These are phyloP conservation scores for Brasenia schreberi DNA, from an alignment of 164 flowering plant species.

Conservation along the genomic window DNA sequence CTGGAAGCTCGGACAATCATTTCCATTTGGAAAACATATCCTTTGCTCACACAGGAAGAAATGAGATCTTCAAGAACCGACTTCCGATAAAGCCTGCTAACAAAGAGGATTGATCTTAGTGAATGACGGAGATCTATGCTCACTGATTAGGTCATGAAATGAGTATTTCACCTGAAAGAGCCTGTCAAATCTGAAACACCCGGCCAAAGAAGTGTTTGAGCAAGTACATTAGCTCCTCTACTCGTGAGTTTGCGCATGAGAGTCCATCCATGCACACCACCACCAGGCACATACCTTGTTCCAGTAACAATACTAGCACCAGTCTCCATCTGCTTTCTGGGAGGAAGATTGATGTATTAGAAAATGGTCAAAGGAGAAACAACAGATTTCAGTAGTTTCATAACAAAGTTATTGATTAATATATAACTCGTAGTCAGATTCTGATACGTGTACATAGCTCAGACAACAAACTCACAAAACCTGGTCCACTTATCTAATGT, in stretches of 20 bases:
- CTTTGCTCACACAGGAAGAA: slow-evolving; percentile 79
- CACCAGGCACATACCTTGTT: slow-evolving; percentile 89
- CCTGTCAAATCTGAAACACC: slow-evolving; percentile 99
- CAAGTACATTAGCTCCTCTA: slow-evolving; percentile 97
- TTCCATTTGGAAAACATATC: slow-evolving; percentile 99
- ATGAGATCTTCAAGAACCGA: slow-evolving; percentile 87
- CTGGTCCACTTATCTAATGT: too few relatives aligned
- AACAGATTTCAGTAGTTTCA: too few relatives aligned
- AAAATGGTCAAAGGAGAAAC: not conserved
- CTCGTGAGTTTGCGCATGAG: slow-evolving; percentile 97
- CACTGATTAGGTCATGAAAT: not conserved
- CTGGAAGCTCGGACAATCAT: slow-evolving; percentile 95
- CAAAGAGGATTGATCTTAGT: not conserved
- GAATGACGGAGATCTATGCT: not conserved
- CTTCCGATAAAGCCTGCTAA: slow-evolving; percentile 61
- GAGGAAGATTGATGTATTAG: slow-evolving; percentile 2
- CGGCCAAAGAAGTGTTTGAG: slow-evolving; percentile 94
- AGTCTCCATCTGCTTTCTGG: slow-evolving; percentile 82
- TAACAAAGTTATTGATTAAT: too few relatives aligned
- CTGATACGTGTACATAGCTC: too few relatives aligned
- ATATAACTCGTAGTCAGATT: too few relatives aligned
- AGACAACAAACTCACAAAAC: too few relatives aligned
- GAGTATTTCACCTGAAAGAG: slow-evolving; percentile 58
- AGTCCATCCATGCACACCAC: slow-evolving; percentile 99
- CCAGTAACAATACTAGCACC: slow-evolving; percentile 95